Evolutionary conservation across 1,284 basidiomycete genomes (phyloP), one percentile per base, ranked within the genome.

Genomic region (Ustilago shanxiensis): DNA sequence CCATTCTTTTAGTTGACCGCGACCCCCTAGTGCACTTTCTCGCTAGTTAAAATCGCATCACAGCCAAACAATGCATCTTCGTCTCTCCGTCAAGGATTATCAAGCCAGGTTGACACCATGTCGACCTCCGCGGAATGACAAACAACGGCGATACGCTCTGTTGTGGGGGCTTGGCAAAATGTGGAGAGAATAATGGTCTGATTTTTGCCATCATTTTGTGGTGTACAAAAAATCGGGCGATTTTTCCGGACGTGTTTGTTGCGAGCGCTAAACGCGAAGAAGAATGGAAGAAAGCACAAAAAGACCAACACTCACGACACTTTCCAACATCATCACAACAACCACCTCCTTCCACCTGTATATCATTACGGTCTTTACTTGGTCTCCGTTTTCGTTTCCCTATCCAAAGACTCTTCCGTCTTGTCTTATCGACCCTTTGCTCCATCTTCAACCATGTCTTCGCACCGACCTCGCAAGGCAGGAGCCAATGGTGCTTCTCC

Each of bases 401-500:
- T 29, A n/a, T n/a, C n/a, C n/a, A n/a, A n/a, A n/a, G n/a, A n/a
- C n/a, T n/a, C n/a, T n/a, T n/a, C n/a, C n/a, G n/a, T n/a, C n/a
- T n/a, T n/a, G 2, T 13, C 51, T 13, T 11, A 10, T 47, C 29
- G 11, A 41, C 22, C 28, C 13, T 37, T 24, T 50, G n/a, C 41
- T 55, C 6, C 13, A 29, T 45, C 45, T 56, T 13, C 47, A 57
- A 11, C 16, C 57, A 75, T 75, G 72, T 24, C 68, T 1, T 58
- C 68, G 3, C 68, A 76, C 29, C 64, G 73, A 51, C 73, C 73
- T 56, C 68, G 73, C 22, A 52, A 44, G n/a, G 54, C 53, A 60
- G 39, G 56, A 70, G 22, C 33, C 22, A 33, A 47, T 26, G 57
- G n/a, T 26, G 54, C 39, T 31, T 37, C 53, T 4, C n/a, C 60